Conservation (phyloP, 345 rosid species). For the Laguncularia racemosa region DNA sequence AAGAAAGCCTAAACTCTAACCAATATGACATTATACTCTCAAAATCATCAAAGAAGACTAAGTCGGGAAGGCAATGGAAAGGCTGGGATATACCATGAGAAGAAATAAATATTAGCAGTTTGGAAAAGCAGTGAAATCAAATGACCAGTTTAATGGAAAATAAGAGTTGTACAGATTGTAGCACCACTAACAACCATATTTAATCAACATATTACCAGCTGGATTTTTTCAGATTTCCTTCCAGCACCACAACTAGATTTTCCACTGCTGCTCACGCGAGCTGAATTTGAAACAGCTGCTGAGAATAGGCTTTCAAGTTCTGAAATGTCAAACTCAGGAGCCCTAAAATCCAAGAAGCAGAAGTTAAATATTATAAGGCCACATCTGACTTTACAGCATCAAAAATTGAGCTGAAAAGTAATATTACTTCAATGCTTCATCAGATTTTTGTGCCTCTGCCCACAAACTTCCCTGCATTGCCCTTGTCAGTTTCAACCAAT, state of each 20-base stretch:
- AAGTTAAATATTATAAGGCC: slow-evolving; percentile 9
- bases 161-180: too few species aligned
- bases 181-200: too few species aligned
- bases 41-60: too few species aligned
- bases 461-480: slow-evolving; percentile 84
- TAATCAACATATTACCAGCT: slow-evolving; percentile 52
- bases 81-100: too few species aligned
- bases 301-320: slow-evolving; percentile 84
- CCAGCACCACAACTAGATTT: slow-evolving; percentile 40
- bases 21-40: too few species aligned
- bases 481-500: slow-evolving; percentile 85
- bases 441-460: slow-evolving; percentile 77
- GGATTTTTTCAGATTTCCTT: slow-evolving; percentile 66
- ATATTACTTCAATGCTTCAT: slow-evolving; percentile 57
- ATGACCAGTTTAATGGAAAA: too few species aligned
- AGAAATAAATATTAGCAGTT: too few species aligned
- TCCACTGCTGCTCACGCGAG: slow-evolving; percentile 19
- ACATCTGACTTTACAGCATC: neutral
- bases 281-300: slow-evolving; percentile 44
- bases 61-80: too few species aligned
- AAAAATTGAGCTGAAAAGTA: too few species aligned
- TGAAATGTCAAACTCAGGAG: slow-evolving; percentile 70
- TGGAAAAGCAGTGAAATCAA: too few species aligned
- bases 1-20: too few species aligned
- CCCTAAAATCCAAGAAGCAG: slow-evolving; percentile 31